phyloP scores from a whole-genome alignment of 805 yeast species.

The Wickerhamia fluorescens region DNA sequence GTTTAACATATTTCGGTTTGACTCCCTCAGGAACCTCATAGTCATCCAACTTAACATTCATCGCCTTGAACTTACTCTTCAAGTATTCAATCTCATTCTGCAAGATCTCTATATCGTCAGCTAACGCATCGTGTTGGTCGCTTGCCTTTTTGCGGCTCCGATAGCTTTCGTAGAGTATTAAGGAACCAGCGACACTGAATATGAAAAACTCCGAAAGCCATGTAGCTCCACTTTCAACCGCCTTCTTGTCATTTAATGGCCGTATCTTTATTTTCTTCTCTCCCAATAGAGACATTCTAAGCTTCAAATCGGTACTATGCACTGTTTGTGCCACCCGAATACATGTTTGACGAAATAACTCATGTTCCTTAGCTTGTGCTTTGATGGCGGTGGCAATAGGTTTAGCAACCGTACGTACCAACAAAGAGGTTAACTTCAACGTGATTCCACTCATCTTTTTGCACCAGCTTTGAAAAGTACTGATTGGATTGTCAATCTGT shows the following conservation, averaged over 20 bases:
- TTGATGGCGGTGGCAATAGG: conserved; percentile 71
- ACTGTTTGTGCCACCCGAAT: conserved; percentile 65
- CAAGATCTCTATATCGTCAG: conserved; percentile 63
- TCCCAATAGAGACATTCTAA: conserved; percentile 57
- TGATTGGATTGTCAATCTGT: no score
- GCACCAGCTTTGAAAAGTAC: no score
- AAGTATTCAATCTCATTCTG: conserved; percentile 64
- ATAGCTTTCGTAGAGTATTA: conserved; percentile 64
- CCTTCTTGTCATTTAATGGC: conserved; percentile 75
- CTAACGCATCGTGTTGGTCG: conserved; percentile 53
- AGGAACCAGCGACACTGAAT: conserved; percentile 72
- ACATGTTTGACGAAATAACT: conserved; percentile 53
- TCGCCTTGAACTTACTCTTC: conserved; percentile 40
- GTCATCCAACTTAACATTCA: conserved; percentile 39
- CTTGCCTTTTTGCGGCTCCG: conserved; percentile 61
- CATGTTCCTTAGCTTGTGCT: conserved; percentile 69
- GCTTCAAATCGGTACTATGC: conserved; percentile 55
- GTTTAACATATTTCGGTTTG: conserved; percentile 40
- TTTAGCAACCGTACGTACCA: conserved; percentile 69
- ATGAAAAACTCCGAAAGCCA: conserved; percentile 72
- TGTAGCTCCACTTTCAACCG: conserved; percentile 77
- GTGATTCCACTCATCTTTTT: conserved; percentile 74
- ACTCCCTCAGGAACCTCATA: conserved; percentile 41
- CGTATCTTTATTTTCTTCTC: conserved; percentile 50
- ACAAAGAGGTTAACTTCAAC: conserved; percentile 61